These are phyloP conservation scores for Cyberlindnera lachancei DNA, from an alignment of 805 yeast genomes.

Conservation along the genomic window DNA sequence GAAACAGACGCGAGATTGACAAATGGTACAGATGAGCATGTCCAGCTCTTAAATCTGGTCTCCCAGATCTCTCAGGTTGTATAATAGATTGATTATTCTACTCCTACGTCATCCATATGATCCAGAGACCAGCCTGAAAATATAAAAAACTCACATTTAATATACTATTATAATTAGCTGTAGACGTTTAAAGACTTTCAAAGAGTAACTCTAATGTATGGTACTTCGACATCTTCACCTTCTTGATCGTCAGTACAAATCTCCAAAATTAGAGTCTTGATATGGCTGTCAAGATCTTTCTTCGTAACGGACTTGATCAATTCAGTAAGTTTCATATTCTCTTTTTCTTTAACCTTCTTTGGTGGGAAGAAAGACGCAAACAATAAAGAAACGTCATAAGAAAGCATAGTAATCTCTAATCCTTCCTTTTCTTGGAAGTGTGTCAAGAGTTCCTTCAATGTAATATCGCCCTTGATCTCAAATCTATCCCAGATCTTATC, in stretches of 20 bases:
- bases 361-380: constrained; percentile 94
- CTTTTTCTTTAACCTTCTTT: constrained; percentile 76
- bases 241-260: constrained; percentile 85
- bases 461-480: constrained; percentile 68
- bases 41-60: constrained; percentile 66
- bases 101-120: no score
- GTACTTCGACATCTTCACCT: constrained; percentile 95
- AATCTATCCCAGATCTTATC: constrained; percentile 96
- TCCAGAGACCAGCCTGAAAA: no score
- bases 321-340: constrained; percentile 57
- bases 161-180: no score
- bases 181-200: no score
- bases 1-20: constrained; percentile 67
- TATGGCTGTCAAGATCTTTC: constrained; percentile 68
- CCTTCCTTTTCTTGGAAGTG: constrained; percentile 79
- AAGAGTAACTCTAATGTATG: constrained; percentile 66
- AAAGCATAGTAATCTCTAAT: constrained; percentile 81
- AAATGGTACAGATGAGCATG: constrained; percentile 85
- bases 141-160: no score
- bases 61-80: constrained; percentile 38
- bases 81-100: constrained; percentile 1
- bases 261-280: constrained; percentile 76
- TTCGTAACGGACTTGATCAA: constrained; percentile 80
- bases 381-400: constrained; percentile 81
- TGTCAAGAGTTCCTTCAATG: constrained; percentile 64